Evolutionary conservation across 495 filamentous ascomycete genomes (phyloP), one percentile per base, ranked within the genome.

Genomic region (Xylaria intraflava): DNA sequence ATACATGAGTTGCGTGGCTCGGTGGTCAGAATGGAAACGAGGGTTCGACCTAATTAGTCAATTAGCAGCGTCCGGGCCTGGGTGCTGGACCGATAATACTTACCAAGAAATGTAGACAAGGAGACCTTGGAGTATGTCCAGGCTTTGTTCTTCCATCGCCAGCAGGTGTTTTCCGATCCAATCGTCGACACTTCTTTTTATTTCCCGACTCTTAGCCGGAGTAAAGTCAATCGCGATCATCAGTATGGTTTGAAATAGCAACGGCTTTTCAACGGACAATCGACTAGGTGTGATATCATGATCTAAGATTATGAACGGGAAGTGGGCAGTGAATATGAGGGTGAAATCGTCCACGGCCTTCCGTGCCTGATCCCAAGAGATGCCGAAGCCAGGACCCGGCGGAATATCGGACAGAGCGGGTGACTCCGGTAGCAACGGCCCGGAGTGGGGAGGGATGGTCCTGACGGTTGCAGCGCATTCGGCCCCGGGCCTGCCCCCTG

Each of bases 71-170:
- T 6, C 1, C 7, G 9, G 8, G 0, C 27, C 19, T 26, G 7
- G 5, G 9, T 35, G 16, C 26, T 17, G 10, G 31, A 12, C 24
- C 19, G 7, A 40, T 42, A 23, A 6, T 24, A 23, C 49, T 19
- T 48, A 68, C 67, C 67, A 70, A 35, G 60, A 51, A 48, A 70
- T 59, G 26, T 59, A 62, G 26, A 68, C 62, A 26, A 70, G 33
- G 7, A 68, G 55, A 0, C 67, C 65, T 44, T 68, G 65, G 26
- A 70, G 64, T 19, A 64, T 40, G 19, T 62, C 64, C 12, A 70
- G 50, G 22, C 55, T 56, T 20, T 62, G 63, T 41, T 66, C 62
- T 14, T 65, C 65, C 53, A 64, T 52, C 20, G 64, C 62, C 10
- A 70, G 17, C 27, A 68, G 20, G 33, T 65, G 60, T 31, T 68